A percentile compares a stretch with the other conserved stretches of the same genome.
phyloP scores from a whole-genome alignment of 140 eudicot species.

The Anethum foeniculum region DNA sequence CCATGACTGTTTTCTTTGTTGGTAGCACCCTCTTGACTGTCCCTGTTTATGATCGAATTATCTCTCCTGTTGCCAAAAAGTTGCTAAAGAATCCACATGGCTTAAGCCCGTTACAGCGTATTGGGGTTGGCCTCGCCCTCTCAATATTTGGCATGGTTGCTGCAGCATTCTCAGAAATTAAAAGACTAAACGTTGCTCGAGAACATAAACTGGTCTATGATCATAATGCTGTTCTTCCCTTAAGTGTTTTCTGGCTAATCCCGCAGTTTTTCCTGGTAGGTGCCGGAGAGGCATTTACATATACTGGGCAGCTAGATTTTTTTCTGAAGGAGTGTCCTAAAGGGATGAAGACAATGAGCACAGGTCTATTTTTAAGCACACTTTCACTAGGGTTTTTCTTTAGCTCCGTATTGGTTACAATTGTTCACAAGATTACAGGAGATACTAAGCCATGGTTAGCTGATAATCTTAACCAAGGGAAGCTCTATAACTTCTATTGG shows the following conservation, averaged over 20 bases:
- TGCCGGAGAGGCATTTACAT: conserved; percentile 57
- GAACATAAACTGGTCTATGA: conserved; percentile 25
- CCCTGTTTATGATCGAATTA: conserved; percentile 42
- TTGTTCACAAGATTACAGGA: conserved; percentile 48
- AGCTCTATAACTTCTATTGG: conserved; percentile 63
- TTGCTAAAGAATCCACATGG: conserved; percentile 53
- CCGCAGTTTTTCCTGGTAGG: conserved; percentile 68
- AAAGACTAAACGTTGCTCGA: conserved; percentile 31
- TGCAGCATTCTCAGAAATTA: conserved; percentile 52
- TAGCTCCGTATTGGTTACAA: conserved; percentile 47
- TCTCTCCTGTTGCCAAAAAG: conserved; percentile 35
- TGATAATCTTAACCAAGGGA: conserved; percentile 53
- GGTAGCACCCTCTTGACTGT: conserved; percentile 50
- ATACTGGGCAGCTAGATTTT: conserved; percentile 62
- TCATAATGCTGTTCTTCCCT: conserved; percentile 24
- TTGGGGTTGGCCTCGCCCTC: conserved; percentile 47
- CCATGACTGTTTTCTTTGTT: conserved; percentile 57
- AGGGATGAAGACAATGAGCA: conserved; percentile 80
- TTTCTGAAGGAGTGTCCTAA: conserved; percentile 67
- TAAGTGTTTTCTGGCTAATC: conserved; percentile 45
- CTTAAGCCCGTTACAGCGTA: conserved; percentile 50
- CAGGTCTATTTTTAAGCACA: conserved; percentile 64
- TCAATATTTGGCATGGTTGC: conserved; percentile 49
- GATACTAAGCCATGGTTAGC: conserved; percentile 47
- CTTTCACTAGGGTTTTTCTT: conserved; percentile 58